These are phyloP conservation scores for Debaryomycetaceae sp. DNA, from an alignment of 1,139 yeast genomes.

Conservation along the genomic window DNA sequence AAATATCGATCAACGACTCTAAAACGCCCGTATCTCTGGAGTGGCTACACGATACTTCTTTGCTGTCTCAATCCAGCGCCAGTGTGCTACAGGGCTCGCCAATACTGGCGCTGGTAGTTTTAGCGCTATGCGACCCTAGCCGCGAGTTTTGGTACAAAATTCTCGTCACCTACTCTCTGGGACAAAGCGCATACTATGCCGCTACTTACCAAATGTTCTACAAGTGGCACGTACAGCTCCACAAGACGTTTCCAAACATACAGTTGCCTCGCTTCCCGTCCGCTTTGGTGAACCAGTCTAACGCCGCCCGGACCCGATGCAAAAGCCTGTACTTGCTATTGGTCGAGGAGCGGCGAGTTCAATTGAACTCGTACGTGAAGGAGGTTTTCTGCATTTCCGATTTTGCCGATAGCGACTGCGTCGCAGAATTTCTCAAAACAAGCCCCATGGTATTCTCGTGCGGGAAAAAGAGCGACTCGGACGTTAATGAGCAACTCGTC, in stretches of 20 bases:
- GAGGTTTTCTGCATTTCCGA: neutral
- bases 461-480: too few relatives aligned
- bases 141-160: conserved; percentile 12
- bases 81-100: neutral
- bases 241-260: conserved; percentile 1
- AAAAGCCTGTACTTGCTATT: neutral
- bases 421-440: neutral
- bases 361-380: neutral
- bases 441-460: too few relatives aligned
- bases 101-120: neutral
- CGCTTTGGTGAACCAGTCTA: conserved; percentile 4
- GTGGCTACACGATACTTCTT: conserved; percentile 7
- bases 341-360: neutral
- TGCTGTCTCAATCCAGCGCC: neutral
- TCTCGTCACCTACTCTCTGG: conserved; percentile 3
- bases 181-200: conserved; percentile 7
- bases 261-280: conserved; percentile 6
- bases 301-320: neutral
- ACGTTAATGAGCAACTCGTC: too few relatives aligned
- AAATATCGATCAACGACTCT: conserved; percentile 13
- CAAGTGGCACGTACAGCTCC: conserved; percentile 8
- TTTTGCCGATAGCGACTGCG: neutral
- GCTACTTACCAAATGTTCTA: conserved; percentile 14
- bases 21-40: conserved; percentile 10
- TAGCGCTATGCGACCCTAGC: conserved; percentile 1